Evolutionary conservation across 495 filamentous ascomycete genomes (phyloP).

Genomic region (Penicillium riverlandense): DNA sequence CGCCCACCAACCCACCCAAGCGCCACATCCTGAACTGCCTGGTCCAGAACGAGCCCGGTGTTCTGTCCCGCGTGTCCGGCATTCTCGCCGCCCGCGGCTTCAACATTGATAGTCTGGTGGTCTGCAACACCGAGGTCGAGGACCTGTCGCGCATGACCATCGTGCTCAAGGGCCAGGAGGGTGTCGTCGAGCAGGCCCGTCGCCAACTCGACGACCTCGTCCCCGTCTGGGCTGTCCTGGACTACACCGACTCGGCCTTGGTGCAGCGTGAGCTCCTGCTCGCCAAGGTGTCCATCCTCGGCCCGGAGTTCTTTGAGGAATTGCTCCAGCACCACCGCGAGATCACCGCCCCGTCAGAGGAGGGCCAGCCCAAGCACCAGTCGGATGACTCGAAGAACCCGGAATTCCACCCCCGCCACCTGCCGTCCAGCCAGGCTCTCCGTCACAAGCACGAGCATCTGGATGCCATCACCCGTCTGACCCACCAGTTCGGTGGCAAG

Average conservation of each 20-base stretch:
- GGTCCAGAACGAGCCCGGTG: conserved; percentile 97
- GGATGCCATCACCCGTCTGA: conserved; percentile 85
- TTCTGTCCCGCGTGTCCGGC: conserved; percentile 90
- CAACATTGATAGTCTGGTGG: conserved; percentile 97
- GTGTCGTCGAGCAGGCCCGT: conserved; percentile 94
- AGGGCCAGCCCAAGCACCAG: conserved; percentile 22
- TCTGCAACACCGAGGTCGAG: conserved; percentile 96
- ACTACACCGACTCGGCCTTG: conserved; percentile 88
- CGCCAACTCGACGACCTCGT: conserved; percentile 94
- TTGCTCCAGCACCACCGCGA: conserved; percentile 87
- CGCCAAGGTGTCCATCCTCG: conserved; percentile 93
- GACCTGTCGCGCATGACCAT: conserved; percentile 98
- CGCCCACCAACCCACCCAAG: conserved; percentile 78
- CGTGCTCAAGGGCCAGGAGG: conserved; percentile 90
- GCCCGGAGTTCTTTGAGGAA: conserved; percentile 97
- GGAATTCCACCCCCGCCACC: conserved; percentile 73
- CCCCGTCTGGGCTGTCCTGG: conserved; percentile 95
- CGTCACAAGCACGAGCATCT: conserved; percentile 96
- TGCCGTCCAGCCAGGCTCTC: conserved; percentile 80
- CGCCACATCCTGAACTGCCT: conserved; percentile 95
- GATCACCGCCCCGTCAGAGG: conserved; percentile 45
- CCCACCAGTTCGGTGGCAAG: conserved; percentile 97
- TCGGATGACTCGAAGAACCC: conserved; percentile 24
- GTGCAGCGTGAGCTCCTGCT: conserved; percentile 93
- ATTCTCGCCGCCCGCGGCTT: conserved; percentile 95